phyloP scores from a whole-genome alignment of 768 basidiomycete genomes.

The Crepidotus variabilis region DNA sequence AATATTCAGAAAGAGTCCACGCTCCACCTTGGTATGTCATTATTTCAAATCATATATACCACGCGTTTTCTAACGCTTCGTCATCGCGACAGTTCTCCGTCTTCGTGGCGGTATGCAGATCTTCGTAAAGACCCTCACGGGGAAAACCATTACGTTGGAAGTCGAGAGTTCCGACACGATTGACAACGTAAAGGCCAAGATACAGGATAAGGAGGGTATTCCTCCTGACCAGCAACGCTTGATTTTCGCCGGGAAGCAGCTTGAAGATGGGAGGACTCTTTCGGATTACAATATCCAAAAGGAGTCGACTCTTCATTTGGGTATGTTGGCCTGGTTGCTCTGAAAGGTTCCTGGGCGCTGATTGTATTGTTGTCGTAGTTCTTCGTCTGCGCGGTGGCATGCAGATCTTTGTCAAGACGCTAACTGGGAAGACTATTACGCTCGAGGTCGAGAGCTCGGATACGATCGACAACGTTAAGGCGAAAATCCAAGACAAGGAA shows the following conservation, averaged over 20 bases:
- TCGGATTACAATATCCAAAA: conserved; percentile 71
- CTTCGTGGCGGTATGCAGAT: conserved; percentile 38
- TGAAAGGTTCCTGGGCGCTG: too few species aligned
- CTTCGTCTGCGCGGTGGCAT: too few species aligned
- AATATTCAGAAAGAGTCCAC: conserved; percentile 70
- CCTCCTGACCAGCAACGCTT: conserved; percentile 47
- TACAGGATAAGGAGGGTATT: conserved; percentile 73
- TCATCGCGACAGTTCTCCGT: conserved; percentile 19
- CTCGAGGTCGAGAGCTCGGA: conserved; percentile 27
- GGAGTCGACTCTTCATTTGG: conserved; percentile 61
- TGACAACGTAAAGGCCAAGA: conserved; percentile 73
- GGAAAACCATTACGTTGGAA: conserved; percentile 71
- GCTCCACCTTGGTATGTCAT: conserved; percentile 41
- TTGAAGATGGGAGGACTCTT: conserved; percentile 33
- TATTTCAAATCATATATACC: neutral
- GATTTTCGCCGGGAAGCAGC: conserved; percentile 61
- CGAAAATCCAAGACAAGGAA: conserved; percentile 48
- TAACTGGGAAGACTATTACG: conserved; percentile 76
- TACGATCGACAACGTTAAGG: conserved; percentile 28
- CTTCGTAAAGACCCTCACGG: conserved; percentile 49
- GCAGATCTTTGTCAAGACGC: conserved; percentile 66
- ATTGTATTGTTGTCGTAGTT: too few species aligned
- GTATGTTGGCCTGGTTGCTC: too few species aligned
- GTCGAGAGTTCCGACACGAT: conserved; percentile 75
- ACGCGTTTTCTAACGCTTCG: too few species aligned